These are phyloP conservation scores for Ceriops zippeliana DNA, from an alignment of 345 rosid genomes.

Conservation along the genomic window DNA sequence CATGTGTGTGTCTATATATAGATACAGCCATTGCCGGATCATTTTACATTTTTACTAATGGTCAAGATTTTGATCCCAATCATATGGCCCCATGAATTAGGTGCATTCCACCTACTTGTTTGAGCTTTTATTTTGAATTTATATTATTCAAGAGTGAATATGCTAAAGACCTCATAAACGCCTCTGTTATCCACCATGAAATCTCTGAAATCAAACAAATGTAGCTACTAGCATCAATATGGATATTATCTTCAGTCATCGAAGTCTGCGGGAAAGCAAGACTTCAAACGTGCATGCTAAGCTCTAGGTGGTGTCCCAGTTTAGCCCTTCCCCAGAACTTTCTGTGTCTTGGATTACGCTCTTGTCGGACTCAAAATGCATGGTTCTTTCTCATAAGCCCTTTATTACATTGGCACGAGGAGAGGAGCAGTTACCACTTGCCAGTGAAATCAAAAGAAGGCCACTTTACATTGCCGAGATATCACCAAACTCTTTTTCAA, in stretches of 20 bases:
- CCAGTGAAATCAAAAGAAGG: slow-evolving; percentile 26
- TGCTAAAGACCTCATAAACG: too few relatives aligned
- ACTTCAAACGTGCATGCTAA: slow-evolving; percentile 30
- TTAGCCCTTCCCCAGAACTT: not conserved
- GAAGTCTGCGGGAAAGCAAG: slow-evolving; percentile 16
- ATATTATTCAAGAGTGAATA: too few relatives aligned
- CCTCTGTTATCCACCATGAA: too few relatives aligned
- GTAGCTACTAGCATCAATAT: too few relatives aligned
- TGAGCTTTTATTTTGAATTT: too few relatives aligned
- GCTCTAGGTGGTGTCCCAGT: slow-evolving; percentile 1
- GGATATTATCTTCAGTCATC: not conserved
- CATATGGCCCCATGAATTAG: too few relatives aligned
- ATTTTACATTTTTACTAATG: too few relatives aligned
- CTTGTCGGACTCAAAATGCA: not conserved
- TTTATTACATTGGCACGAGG: not conserved
- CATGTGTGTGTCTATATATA: too few relatives aligned
- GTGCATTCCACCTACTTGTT: too few relatives aligned
- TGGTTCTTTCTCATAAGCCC: not conserved
- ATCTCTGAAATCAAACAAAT: not conserved
- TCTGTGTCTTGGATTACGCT: slow-evolving; percentile 8
- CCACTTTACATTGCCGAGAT: slow-evolving; percentile 11
- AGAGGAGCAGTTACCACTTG: not conserved
- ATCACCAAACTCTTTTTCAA: slow-evolving; percentile 12
- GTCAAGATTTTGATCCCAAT: too few relatives aligned
- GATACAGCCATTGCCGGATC: too few relatives aligned